A percentile compares a stretch with the other conserved stretches of the same genome.
These are phyloP conservation scores for Lachancea kluyveri DNA, from an alignment of 805 yeast genomes.

Conservation along the genomic window DNA sequence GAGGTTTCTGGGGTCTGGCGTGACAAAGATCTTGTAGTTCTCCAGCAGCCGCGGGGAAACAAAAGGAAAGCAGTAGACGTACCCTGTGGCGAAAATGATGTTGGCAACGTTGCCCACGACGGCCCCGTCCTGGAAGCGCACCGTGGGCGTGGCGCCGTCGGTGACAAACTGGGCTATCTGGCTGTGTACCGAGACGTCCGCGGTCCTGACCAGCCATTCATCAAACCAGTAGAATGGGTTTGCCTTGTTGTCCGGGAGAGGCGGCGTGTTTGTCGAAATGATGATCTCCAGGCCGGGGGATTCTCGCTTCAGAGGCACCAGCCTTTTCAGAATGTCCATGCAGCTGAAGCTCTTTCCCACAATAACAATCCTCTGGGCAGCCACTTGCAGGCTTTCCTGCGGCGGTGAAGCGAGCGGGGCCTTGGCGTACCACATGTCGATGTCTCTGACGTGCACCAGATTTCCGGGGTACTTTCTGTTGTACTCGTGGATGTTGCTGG, in stretches of 20 bases:
- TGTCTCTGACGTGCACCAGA: constrained; percentile 42
- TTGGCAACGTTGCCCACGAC: constrained; percentile 29
- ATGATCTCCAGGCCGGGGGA: constrained; percentile 35
- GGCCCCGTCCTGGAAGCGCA: constrained; percentile 31
- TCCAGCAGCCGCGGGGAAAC: constrained; percentile 11
- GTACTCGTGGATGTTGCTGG: constrained; percentile 12
- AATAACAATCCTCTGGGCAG: constrained; percentile 25
- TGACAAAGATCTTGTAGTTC: constrained; percentile 12
- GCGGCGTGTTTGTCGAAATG: constrained; percentile 59
- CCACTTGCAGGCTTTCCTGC: constrained; percentile 10
- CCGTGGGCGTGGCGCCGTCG: constrained; percentile 17
- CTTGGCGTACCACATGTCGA: constrained; percentile 17
- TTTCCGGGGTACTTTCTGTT: constrained; percentile 26
- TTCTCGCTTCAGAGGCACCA: constrained; percentile 22
- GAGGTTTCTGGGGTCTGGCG: constrained; percentile 13
- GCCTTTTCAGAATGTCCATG: constrained; percentile 37
- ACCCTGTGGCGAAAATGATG: constrained; percentile 45
- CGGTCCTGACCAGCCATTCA: constrained; percentile 30
- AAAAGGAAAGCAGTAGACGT: constrained; percentile 26
- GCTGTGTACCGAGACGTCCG: constrained; percentile 27
- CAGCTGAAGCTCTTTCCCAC: constrained; percentile 38
- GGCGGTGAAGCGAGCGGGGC: constrained; percentile 23
- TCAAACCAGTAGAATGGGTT: constrained; percentile 33
- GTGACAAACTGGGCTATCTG: constrained; percentile 23
- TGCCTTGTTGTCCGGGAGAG: constrained; percentile 38